phyloP scores from a whole-genome alignment of 306 rosid species.

The Datisca glomerata region DNA sequence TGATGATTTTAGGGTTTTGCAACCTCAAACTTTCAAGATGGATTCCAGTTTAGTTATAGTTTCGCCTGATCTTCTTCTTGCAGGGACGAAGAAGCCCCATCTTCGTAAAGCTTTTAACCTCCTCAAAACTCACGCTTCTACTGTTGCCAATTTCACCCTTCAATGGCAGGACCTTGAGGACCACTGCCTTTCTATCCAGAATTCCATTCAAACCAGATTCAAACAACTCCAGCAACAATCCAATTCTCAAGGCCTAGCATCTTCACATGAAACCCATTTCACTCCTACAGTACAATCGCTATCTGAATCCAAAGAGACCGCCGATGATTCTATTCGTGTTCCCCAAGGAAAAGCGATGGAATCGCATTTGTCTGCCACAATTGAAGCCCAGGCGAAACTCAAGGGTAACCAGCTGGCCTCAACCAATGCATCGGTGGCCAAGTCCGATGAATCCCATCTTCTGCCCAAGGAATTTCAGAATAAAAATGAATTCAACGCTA shows the following conservation, averaged over 20 bases:
- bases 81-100: background rate
- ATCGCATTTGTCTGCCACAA: background rate
- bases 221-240: conserved; percentile 2
- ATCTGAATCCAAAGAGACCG: background rate
- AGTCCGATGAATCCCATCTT: too few species aligned
- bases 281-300: background rate
- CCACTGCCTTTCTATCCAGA: conserved; percentile 18
- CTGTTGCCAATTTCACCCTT: conserved; percentile 32
- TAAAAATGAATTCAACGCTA: conserved; percentile 9
- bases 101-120: conserved; percentile 25
- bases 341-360: background rate
- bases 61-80: background rate
- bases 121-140: conserved; percentile 28
- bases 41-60: conserved; percentile 4
- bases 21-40: too few species aligned
- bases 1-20: too few species aligned
- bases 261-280: conserved; percentile 1
- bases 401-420: background rate
- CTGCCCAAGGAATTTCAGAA: too few species aligned
- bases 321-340: background rate
- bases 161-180: conserved; percentile 34
- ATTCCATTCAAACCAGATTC: conserved; percentile 13
- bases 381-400: background rate
- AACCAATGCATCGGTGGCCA: too few species aligned
- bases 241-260: background rate